These are phyloP conservation scores for Lachnellula occidentalis DNA, from an alignment of 2,329 filamentous ascomycete genomes.

Conservation along the genomic window DNA sequence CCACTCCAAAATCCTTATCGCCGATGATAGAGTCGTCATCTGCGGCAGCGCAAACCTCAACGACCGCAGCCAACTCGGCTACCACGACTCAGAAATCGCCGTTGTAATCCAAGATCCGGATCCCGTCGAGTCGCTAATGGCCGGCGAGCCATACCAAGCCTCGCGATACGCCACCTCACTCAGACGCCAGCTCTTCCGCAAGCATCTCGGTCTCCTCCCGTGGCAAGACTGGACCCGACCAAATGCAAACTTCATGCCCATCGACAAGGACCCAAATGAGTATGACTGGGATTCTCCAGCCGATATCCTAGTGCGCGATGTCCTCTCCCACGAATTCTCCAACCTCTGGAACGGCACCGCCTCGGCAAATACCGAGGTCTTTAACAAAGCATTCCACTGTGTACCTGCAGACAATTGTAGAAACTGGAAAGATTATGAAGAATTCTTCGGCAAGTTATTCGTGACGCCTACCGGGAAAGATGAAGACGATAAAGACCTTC, in stretches of 20 bases:
- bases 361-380: constrained; percentile 72
- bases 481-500: constrained; percentile 37
- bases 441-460: constrained; percentile 65
- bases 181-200: constrained; percentile 80
- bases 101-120: constrained; percentile 78
- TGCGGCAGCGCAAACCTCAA: constrained; percentile 64
- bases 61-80: constrained; percentile 68
- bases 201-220: constrained; percentile 80
- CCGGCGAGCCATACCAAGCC: constrained; percentile 65
- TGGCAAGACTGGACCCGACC: constrained; percentile 64
- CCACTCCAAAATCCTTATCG: constrained; percentile 69
- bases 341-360: constrained; percentile 70
- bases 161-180: constrained; percentile 74
- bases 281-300: constrained; percentile 66
- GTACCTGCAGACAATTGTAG: constrained; percentile 64
- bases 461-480: constrained; percentile 43
- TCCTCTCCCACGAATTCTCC: constrained; percentile 62
- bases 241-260: constrained; percentile 71
- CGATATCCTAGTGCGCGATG: constrained; percentile 68
- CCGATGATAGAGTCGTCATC: constrained; percentile 75
- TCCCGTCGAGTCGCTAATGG: constrained; percentile 66
- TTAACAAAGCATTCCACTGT: constrained; percentile 74
- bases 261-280: constrained; percentile 63
- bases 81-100: constrained; percentile 85
- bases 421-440: constrained; percentile 68